Evolutionary conservation across 2,329 filamentous ascomycete genomes (phyloP).

Genomic region (Pestalotiopsis sp.): DNA sequence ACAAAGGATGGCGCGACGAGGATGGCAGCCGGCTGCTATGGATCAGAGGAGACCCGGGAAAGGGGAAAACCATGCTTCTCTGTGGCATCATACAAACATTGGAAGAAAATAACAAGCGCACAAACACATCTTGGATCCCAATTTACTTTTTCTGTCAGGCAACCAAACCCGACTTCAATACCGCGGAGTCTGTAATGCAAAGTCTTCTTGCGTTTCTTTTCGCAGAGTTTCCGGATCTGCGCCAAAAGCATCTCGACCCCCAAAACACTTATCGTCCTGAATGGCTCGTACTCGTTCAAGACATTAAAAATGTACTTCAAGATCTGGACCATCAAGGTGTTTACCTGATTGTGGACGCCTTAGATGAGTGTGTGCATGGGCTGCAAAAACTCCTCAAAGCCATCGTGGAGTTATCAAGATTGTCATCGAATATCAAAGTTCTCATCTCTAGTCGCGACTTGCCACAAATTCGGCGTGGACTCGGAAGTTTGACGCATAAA

Average conservation of each 20-base stretch:
- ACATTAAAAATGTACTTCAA: conserved; percentile 44
- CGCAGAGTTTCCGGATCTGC: conserved; percentile 22
- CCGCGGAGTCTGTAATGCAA: conserved; percentile 33
- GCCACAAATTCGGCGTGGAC: conserved; percentile 35
- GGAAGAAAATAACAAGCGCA: neutral
- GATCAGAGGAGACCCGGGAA: conserved; percentile 38
- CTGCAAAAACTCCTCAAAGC: conserved; percentile 36
- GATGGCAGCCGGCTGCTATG: conserved; percentile 17
- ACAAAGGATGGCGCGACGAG: conserved; percentile 27
- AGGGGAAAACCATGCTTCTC: conserved; percentile 40
- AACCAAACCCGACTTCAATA: conserved; percentile 28
- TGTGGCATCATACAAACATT: conserved; percentile 31
- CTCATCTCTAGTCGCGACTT: conserved; percentile 46
- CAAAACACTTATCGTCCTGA: conserved; percentile 34
- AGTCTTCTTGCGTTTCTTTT: conserved; percentile 33
- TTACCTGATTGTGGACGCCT: conserved; percentile 47
- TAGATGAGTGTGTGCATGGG: conserved; percentile 46
- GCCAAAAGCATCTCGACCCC: conserved; percentile 35
- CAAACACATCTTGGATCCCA: neutral
- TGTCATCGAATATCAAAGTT: conserved; percentile 39
- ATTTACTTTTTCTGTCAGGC: conserved; percentile 38
- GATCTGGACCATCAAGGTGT: conserved; percentile 32
- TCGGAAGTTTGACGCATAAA: conserved; percentile 25
- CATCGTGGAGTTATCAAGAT: conserved; percentile 28
- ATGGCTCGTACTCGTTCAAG: conserved; percentile 37